phyloP scores from a whole-genome alignment of 2,329 filamentous ascomycete species.

The Monilinia aucupariae region DNA sequence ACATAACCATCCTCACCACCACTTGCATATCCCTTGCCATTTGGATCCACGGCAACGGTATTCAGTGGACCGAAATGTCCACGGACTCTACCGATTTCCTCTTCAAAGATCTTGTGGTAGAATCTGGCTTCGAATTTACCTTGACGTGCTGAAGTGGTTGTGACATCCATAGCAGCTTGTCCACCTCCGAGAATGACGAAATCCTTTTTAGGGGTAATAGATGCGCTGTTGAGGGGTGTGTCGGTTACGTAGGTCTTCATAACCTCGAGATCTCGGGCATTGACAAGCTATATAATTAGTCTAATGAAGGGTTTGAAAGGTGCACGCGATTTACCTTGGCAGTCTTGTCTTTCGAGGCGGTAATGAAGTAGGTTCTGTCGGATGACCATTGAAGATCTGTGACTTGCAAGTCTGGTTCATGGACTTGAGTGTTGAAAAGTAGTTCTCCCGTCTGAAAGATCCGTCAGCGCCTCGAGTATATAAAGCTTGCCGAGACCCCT shows the following conservation, averaged over 20 bases:
- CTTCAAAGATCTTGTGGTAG: slow-evolving; percentile 99
- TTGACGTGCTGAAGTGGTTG: slow-evolving; percentile 80
- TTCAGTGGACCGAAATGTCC: slow-evolving; percentile 87
- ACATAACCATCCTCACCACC: slow-evolving; percentile 99
- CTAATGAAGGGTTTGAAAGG: neutral
- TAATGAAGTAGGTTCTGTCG: slow-evolving; percentile 97
- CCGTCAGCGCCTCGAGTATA: slow-evolving; percentile 20
- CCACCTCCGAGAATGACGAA: slow-evolving; percentile 97
- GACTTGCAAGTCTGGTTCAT: slow-evolving; percentile 72
- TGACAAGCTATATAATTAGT: slow-evolving; percentile 57
- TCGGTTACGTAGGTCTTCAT: slow-evolving; percentile 91
- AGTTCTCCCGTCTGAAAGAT: slow-evolving; percentile 64
- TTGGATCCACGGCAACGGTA: slow-evolving; percentile 89
- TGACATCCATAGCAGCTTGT: slow-evolving; percentile 98
- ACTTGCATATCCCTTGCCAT: slow-evolving; percentile 86
- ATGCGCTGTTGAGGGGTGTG: slow-evolving; percentile 92
- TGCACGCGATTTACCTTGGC: slow-evolving; percentile 60
- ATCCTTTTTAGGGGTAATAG: slow-evolving; percentile 92
- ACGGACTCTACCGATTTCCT: slow-evolving; percentile 94
- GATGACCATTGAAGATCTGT: slow-evolving; percentile 92
- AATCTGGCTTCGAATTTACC: slow-evolving; percentile 99
- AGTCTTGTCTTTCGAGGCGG: slow-evolving; percentile 94
- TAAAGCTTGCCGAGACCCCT: slow-evolving; percentile 25
- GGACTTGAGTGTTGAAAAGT: slow-evolving; percentile 72
- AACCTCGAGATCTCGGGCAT: slow-evolving; percentile 78